Conservation (phyloP, 2,329 filamentous ascomycete genomes). For the Chaetomium sp. region DNA sequence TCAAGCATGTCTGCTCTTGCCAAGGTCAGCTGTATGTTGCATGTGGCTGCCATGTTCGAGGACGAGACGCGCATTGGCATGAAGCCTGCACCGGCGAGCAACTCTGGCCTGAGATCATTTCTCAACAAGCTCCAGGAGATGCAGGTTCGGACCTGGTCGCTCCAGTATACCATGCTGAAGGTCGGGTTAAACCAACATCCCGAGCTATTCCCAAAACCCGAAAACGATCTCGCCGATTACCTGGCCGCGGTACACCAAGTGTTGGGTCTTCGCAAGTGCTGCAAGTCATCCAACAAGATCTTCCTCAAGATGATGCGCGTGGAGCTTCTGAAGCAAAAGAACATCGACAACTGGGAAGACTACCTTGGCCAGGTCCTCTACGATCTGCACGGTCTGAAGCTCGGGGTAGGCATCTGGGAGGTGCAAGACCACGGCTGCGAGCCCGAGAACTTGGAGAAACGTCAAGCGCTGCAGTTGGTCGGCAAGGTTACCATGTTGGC, state of each 20-base stretch:
- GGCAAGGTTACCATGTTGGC: slow-evolving; percentile 82
- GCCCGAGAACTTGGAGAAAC: slow-evolving; percentile 74
- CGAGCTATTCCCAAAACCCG: slow-evolving; percentile 64
- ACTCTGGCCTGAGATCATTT: slow-evolving; percentile 59
- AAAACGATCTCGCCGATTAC: slow-evolving; percentile 76
- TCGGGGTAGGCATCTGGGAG: slow-evolving; percentile 66
- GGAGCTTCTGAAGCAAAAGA: slow-evolving; percentile 75
- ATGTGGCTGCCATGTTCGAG: slow-evolving; percentile 78
- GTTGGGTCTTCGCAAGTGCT: slow-evolving; percentile 80
- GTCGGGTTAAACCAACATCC: slow-evolving; percentile 70
- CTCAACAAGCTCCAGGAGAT: slow-evolving; percentile 79
- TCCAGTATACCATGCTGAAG: slow-evolving; percentile 80
- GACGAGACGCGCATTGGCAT: slow-evolving; percentile 83
- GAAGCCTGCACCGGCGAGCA: slow-evolving; percentile 58
- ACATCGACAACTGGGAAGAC: slow-evolving; percentile 79
- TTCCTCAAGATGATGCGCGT: slow-evolving; percentile 88
- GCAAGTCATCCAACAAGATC: slow-evolving; percentile 80
- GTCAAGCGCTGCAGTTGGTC: slow-evolving; percentile 77
- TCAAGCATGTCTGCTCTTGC: slow-evolving; percentile 72
- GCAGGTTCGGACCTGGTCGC: slow-evolving; percentile 83
- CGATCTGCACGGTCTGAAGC: slow-evolving; percentile 79
- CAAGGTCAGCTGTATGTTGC: slow-evolving; percentile 72
- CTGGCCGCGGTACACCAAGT: slow-evolving; percentile 81
- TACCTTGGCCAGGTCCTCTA: slow-evolving; percentile 85
- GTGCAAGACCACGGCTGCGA: slow-evolving; percentile 79